These are phyloP conservation scores for Beauveria caledonica DNA, from an alignment of 2,329 filamentous ascomycete species.

Conservation along the genomic window DNA sequence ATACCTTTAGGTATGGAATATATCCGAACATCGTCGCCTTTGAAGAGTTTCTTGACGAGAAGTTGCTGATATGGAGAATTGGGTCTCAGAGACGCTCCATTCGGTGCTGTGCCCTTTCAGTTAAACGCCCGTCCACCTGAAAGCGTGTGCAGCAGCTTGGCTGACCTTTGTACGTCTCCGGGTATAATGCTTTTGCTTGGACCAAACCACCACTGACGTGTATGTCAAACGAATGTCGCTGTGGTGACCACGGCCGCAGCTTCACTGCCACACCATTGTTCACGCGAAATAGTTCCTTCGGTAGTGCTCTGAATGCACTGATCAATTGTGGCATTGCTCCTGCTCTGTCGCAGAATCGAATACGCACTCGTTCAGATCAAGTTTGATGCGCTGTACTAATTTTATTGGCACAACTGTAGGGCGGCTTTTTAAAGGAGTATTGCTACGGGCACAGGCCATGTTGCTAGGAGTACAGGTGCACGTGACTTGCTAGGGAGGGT, in stretches of 20 bases:
- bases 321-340: conserved; percentile 6
- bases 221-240: conserved; percentile 6
- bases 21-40: conserved; percentile 12
- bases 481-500: no score
- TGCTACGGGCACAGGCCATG: no score
- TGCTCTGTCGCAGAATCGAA: no score
- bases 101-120: conserved; percentile 13
- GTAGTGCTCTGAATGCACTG: conserved; percentile 8
- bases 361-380: no score
- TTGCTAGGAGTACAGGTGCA: no score
- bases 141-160: no score
- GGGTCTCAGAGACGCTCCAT: conserved; percentile 17
- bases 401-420: no score
- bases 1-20: conserved; percentile 15
- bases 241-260: conserved; percentile 12
- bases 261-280: conserved; percentile 11
- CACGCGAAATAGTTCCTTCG: conserved; percentile 14
- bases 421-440: no score
- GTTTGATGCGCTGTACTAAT: no score
- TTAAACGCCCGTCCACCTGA: neutral
- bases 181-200: conserved; percentile 9
- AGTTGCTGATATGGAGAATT: conserved; percentile 16
- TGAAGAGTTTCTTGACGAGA: conserved; percentile 13
- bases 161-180: conserved; percentile 11
- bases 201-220: neutral